Evolutionary conservation across 1,139 yeast genomes (phyloP), one percentile per base, ranked within the genome.

Genomic region (Suhomyces bribrorum): DNA sequence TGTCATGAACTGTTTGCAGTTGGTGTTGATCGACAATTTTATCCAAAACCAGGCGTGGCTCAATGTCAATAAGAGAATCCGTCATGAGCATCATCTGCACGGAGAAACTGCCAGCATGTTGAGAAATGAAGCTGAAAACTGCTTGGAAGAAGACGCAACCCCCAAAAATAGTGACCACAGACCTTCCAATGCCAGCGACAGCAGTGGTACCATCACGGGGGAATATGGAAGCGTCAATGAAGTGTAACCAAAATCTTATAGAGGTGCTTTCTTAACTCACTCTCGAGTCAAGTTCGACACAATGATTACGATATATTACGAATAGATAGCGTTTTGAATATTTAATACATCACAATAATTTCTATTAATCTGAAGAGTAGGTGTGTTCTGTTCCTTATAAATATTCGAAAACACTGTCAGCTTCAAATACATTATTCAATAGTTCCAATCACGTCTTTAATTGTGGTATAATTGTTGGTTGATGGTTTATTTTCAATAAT

Each of bases 1-100:
- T 2, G 61, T 82, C 14, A 79, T 92, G 84, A 90, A 92, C 60
- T 81, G 94, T 45, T 70, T 92, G 49, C 97, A 92, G 64, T 85
- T 88, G 55, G 77, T 86, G 34, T 77, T 92, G 47, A 81, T 92
- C 31, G 98, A 92, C 58, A 86, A 86, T 52, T 85, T 92, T 44
- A 89, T 92, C 50, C 88, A 86, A 59, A 65, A 67, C 47, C 73
- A 69, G 39, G 46, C 61, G 36, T 56, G 66, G 51, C 46, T 51
- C 36, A 47, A 49, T 29, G 50, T 54, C 11, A 65, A 64, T 46
- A 47, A 49, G 28, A 38, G 56, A 32, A 44, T 55, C 23, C 48
- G 47, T 7, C 37, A 47, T 20, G 53, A 50, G 18, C 48, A 38
- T 18, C 37, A 39, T 13, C 39, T 37, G 11, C 31, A 35, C 3